A percentile compares a stretch with the other conserved stretches of the same genome.
Evolutionary conservation across 352 stramenopile species (phyloP).

Genomic region (Globisporangium camurandrum): DNA sequence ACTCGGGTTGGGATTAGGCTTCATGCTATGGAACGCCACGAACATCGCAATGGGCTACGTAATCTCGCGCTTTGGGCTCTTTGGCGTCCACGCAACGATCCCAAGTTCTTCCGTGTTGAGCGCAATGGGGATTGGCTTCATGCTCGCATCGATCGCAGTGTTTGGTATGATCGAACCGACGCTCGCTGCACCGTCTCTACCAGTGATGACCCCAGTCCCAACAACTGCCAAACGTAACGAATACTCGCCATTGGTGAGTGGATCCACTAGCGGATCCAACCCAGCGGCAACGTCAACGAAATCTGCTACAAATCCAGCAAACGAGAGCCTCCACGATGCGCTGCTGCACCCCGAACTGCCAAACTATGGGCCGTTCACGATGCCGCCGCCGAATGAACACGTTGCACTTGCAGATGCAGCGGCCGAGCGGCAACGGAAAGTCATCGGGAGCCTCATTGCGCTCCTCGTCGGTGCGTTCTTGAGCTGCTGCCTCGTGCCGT

Average conservation of each 20-base stretch:
- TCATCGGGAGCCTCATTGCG: conserved; percentile 54
- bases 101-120: conserved; percentile 46
- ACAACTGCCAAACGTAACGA: conserved; percentile 13
- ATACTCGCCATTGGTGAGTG: conserved; percentile 20
- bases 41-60: conserved; percentile 81
- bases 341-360: conserved; percentile 69
- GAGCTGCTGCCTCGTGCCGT: conserved; percentile 71
- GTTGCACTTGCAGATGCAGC: conserved; percentile 35
- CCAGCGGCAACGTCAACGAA: no score
- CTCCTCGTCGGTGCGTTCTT: conserved; percentile 63
- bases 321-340: conserved; percentile 39
- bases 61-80: conserved; percentile 63
- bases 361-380: conserved; percentile 79
- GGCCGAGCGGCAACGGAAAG: conserved; percentile 50
- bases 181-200: conserved; percentile 16
- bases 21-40: conserved; percentile 84
- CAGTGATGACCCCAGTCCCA: not conserved
- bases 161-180: conserved; percentile 75
- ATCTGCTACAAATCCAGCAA: no score
- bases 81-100: conserved; percentile 58
- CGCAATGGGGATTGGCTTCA: conserved; percentile 63
- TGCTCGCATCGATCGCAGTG: conserved; percentile 71
- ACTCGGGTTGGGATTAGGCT: conserved; percentile 66
- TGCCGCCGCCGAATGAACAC: conserved; percentile 58
- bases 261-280: not conserved